These are phyloP conservation scores for Potentilla sterilis DNA, from an alignment of 306 rosid genomes.

Conservation along the genomic window DNA sequence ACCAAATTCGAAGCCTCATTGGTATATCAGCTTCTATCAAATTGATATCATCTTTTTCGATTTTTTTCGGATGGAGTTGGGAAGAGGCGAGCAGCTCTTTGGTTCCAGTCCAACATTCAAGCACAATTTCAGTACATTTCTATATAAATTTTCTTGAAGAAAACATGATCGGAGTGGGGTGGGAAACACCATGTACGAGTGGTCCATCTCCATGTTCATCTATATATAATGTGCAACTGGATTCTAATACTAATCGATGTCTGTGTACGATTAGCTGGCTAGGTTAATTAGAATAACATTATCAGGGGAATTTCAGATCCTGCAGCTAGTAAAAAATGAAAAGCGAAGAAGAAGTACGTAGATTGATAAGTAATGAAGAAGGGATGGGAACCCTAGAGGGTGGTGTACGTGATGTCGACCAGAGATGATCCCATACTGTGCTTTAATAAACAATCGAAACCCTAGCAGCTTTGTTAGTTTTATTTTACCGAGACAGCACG, in stretches of 20 bases:
- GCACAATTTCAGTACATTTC: constrained; percentile 38
- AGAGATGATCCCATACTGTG: constrained; percentile 50
- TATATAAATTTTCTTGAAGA: constrained; percentile 14
- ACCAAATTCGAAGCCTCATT: not conserved
- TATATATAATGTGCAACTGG: not conserved
- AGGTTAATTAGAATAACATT: not conserved
- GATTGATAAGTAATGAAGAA: not conserved
- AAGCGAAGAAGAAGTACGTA: not conserved
- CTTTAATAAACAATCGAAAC: not conserved
- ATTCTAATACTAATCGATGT: not conserved
- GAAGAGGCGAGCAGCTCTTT: constrained; percentile 26
- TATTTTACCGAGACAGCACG: constrained; percentile 78
- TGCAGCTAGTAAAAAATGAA: not conserved
- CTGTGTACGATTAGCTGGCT: not conserved
- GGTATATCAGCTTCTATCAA: not conserved
- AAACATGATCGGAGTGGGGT: constrained; percentile 29
- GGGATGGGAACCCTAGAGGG: not conserved
- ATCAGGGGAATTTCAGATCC: not conserved
- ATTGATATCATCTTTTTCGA: not conserved
- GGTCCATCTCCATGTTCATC: constrained; percentile 11
- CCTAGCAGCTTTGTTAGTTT: constrained; percentile 16
- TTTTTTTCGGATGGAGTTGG: constrained; percentile 23
- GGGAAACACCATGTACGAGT: constrained; percentile 45
- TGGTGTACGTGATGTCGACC: constrained; percentile 40
- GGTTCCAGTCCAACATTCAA: constrained; percentile 32